phyloP scores from a whole-genome alignment of 1,284 basidiomycete species.

The Moniliophthora roreri region DNA sequence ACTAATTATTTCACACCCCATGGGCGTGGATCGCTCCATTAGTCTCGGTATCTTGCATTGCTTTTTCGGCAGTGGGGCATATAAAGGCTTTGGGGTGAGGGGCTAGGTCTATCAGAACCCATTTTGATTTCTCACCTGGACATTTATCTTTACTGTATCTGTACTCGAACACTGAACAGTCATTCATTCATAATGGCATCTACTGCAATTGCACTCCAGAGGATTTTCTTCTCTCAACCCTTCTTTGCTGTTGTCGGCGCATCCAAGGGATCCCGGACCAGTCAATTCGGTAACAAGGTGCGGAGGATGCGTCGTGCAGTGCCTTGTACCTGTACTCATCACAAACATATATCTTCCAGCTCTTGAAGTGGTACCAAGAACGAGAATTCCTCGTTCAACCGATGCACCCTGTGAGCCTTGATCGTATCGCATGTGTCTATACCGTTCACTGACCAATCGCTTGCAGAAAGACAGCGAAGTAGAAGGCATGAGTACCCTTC shows the following conservation, averaged over 20 bases:
- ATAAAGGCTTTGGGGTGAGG: too few relatives aligned
- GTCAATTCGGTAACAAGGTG: slow-evolving; percentile 77
- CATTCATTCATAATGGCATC: not conserved
- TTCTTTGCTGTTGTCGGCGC: slow-evolving; percentile 77
- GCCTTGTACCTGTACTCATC: too few relatives aligned
- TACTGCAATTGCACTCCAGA: slow-evolving; percentile 29
- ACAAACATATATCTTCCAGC: slow-evolving; percentile 47
- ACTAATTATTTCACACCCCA: too few relatives aligned
- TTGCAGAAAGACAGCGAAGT: slow-evolving; percentile 61
- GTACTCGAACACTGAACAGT: too few relatives aligned
- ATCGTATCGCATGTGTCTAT: slow-evolving; percentile 1
- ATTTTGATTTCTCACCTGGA: too few relatives aligned
- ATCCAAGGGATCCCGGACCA: slow-evolving; percentile 70
- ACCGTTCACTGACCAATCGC: slow-evolving; percentile 2
- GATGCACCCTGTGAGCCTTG: slow-evolving; percentile 57
- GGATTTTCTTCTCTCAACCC: slow-evolving; percentile 60
- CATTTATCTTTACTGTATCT: too few relatives aligned
- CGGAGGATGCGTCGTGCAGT: too few relatives aligned
- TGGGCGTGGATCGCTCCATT: too few relatives aligned
- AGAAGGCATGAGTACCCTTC: slow-evolving; percentile 57
- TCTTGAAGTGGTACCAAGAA: slow-evolving; percentile 73
- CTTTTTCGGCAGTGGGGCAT: too few relatives aligned
- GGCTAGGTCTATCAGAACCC: too few relatives aligned
- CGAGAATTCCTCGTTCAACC: slow-evolving; percentile 66
- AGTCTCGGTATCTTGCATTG: too few relatives aligned